Conservation (phyloP, 768 basidiomycete genomes). For the Panaeolus papilionaceus region DNA sequence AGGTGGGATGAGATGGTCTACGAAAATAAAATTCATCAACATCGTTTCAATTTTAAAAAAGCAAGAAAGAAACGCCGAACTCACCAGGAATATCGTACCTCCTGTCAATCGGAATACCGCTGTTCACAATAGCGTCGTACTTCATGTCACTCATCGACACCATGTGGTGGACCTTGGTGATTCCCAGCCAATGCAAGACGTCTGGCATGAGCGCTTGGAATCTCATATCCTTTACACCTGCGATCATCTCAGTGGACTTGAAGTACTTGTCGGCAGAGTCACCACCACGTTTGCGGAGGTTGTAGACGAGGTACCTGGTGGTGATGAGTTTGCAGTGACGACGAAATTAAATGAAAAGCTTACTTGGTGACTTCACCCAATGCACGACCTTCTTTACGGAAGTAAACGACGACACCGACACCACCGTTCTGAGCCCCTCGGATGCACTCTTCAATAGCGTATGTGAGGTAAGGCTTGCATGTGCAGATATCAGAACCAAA, state of each 20-base stretch:
- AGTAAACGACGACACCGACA: conserved; percentile 93
- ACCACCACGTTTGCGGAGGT: conserved; percentile 92
- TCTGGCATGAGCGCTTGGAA: conserved; percentile 97
- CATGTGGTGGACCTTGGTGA: conserved; percentile 89
- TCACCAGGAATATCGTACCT: conserved; percentile 88
- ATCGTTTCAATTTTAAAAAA: background rate
- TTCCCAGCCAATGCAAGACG: conserved; percentile 93
- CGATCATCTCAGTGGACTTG: conserved; percentile 90
- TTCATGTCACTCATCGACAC: conserved; percentile 95
- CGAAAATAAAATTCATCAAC: conserved; percentile 11
- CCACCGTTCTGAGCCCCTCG: conserved; percentile 71
- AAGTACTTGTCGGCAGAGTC: conserved; percentile 96
- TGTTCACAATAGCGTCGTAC: conserved; percentile 92
- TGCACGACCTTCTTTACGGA: conserved; percentile 92
- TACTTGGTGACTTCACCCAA: conserved; percentile 91
- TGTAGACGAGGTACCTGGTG: conserved; percentile 88
- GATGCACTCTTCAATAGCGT: conserved; percentile 94
- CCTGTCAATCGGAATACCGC: conserved; percentile 81
- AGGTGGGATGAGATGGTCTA: conserved; percentile 87
- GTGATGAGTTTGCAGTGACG: background rate
- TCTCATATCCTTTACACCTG: conserved; percentile 96
- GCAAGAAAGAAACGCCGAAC: conserved; percentile 22
- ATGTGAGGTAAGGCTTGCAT: conserved; percentile 91
- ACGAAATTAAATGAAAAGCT: conserved; percentile 37
- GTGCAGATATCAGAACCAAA: conserved; percentile 95